Evolutionary conservation across 106 monocot species (phyloP).

Genomic region (Allium cepa): DNA sequence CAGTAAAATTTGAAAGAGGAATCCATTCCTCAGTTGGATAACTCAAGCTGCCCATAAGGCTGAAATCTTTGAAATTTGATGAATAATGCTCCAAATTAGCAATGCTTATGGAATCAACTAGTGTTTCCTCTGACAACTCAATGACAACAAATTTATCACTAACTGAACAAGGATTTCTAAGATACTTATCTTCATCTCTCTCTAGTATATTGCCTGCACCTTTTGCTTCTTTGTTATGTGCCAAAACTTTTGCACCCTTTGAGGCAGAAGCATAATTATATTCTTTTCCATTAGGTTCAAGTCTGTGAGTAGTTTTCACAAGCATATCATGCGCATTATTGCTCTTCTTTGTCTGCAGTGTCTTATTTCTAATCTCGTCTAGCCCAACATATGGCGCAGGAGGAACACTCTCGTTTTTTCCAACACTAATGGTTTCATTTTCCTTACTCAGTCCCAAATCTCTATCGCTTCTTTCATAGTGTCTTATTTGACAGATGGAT

Average conservation of each 20-base stretch:
- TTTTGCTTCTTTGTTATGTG: conserved; percentile 57
- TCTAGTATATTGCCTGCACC: conserved; percentile 35
- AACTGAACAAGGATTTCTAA: conserved; percentile 46
- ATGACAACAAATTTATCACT: conserved; percentile 36
- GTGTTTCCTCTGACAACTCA: conserved; percentile 50
- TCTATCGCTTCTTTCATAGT: not conserved
- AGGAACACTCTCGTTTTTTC: not conserved
- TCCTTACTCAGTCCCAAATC: not conserved
- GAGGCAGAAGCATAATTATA: conserved; percentile 42
- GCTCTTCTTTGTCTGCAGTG: conserved; percentile 10
- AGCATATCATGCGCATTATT: conserved; percentile 5
- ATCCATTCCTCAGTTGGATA: conserved; percentile 45
- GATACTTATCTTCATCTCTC: conserved; percentile 41
- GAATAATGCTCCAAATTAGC: conserved; percentile 62
- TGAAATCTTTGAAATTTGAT: conserved; percentile 51
- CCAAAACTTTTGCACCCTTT: conserved; percentile 53
- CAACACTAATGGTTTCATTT: not conserved
- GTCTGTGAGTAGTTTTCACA: conserved; percentile 29
- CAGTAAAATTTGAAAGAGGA: conserved; percentile 28
- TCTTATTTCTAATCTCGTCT: conserved; percentile 19
- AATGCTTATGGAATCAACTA: conserved; percentile 37
- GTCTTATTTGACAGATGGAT: not conserved
- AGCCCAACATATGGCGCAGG: conserved; percentile 2
- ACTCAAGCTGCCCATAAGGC: conserved; percentile 33
- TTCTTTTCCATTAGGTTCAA: conserved; percentile 32